phyloP scores from a whole-genome alignment of 148 eudicot species.

The Rhododendron simsii region DNA sequence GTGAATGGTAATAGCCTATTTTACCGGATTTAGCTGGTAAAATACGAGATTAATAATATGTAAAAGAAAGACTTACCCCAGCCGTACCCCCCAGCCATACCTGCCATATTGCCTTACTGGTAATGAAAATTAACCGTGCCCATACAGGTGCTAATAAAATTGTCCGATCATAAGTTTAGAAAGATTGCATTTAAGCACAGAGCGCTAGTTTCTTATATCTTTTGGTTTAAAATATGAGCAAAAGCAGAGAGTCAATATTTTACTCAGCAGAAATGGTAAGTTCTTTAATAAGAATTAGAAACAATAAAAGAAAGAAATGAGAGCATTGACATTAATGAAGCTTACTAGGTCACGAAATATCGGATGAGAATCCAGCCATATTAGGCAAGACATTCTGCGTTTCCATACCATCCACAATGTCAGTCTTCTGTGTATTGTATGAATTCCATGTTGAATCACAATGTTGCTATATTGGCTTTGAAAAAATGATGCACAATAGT shows the following conservation, averaged over 20 bases:
- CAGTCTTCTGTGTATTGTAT: neutral
- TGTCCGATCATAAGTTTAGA: neutral
- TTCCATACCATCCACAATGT: neutral
- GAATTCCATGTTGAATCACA: neutral
- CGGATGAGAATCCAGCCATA: neutral
- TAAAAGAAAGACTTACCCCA: neutral
- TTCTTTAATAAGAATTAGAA: neutral
- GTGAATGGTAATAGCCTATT: neutral
- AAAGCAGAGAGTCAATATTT: neutral
- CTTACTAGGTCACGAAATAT: neutral
- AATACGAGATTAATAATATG: neutral
- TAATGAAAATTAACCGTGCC: neutral
- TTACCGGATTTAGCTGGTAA: neutral
- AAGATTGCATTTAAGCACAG: neutral
- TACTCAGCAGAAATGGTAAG: neutral
- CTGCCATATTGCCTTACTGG: neutral
- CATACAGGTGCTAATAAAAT: neutral
- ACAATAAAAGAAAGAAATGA: neutral
- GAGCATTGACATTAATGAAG: neutral
- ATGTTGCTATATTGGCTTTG: neutral
- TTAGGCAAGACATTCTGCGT: neutral
- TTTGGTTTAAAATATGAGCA: neutral
- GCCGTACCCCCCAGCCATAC: neutral
- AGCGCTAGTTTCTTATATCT: neutral
- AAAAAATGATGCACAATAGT: neutral